Evolutionary conservation across 306 rosid species (phyloP), one percentile per base, ranked within the genome.

Genomic region (Prosopis cineraria): DNA sequence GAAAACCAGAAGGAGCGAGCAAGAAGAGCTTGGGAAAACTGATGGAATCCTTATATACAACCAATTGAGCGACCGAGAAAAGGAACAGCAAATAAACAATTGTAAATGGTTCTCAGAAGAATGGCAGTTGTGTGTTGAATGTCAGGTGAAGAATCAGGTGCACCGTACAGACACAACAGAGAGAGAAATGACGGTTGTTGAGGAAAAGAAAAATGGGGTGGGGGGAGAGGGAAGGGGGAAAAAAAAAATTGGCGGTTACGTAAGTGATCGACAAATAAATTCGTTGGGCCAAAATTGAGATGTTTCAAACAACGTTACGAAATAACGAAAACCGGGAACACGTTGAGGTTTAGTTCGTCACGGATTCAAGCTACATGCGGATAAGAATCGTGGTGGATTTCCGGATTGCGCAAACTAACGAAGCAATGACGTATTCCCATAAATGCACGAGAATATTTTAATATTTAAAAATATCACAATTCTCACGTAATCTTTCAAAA

Each of bases 71-170:
- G 19, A n/a, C 50, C 48, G n/a, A n/a, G 41, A 39, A 39, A 39
- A 37, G 50, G 9, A 39, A 37, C 4, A 4, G 50, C 19, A 39
- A 20, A 37, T 20, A 10, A 39, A 39, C 47, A 37, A 39, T 39
- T 20, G 6, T 39, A 9, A 66, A 66, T 4, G 71, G 16, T 66
- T 66, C 48, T 22, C n/a, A 11, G 71, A 39, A 39, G 71, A 66
- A 66, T 66, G 71, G 22, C 50, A 39, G 71, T 44, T 66, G 50
- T 16, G 31, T 11, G 50, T 66, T 66, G 71, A 66, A 66, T 66
- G 50, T 37, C 47, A 66, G 71, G 71, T 66, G 20, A 39, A 39
- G 48, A 65, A 37, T 65, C 48, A 66, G 39, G 39, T 12, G 33
- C 45, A n/a, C n/a, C n/a, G n/a, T n/a, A n/a, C n/a, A 20, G 5